These are phyloP conservation scores for Forsythia viridissima DNA, from an alignment of 257 asterid species.

Conservation along the genomic window DNA sequence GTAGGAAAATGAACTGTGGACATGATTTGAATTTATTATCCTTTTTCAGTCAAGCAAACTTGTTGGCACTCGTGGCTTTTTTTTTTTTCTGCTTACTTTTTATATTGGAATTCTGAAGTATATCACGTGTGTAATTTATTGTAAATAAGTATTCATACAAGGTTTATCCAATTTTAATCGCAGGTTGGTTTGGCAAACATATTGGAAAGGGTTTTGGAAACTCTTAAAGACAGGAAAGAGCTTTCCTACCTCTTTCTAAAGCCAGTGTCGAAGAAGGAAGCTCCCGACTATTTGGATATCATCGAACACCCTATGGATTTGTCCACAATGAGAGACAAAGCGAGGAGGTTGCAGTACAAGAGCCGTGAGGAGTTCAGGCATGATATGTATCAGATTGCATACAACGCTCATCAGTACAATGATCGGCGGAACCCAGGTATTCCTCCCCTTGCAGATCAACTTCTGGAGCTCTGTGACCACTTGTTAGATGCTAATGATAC, in stretches of 20 bases:
- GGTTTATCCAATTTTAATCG: not conserved
- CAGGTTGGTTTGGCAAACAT: slow-evolving; percentile 92
- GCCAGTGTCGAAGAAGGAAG: slow-evolving; percentile 92
- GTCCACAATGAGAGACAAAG: slow-evolving; percentile 73
- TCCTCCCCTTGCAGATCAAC: slow-evolving; percentile 98
- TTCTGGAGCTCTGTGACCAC: slow-evolving; percentile 85
- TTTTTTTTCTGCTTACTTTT: no score
- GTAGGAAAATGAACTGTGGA: not conserved
- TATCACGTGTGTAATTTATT: no score
- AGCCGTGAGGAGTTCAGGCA: slow-evolving; percentile 83
- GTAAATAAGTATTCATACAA: no score
- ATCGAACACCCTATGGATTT: slow-evolving; percentile 86
- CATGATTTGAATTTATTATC: not conserved
- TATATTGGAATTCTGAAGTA: no score
- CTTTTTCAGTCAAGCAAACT: not conserved
- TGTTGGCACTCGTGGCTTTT: not conserved
- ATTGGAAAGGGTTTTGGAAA: slow-evolving; percentile 71
- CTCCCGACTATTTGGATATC: slow-evolving; percentile 77
- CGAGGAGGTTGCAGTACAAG: slow-evolving; percentile 77
- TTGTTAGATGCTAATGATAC: slow-evolving; percentile 54
- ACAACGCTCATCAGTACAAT: slow-evolving; percentile 82
- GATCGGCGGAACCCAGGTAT: slow-evolving; percentile 84
- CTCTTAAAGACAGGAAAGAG: slow-evolving; percentile 57
- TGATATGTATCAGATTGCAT: slow-evolving; percentile 69
- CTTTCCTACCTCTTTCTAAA: slow-evolving; percentile 77